Base-by-base conservation (phyloP, 192 early-diverging fungal species). In the Umbelopsis sp. region DNA sequence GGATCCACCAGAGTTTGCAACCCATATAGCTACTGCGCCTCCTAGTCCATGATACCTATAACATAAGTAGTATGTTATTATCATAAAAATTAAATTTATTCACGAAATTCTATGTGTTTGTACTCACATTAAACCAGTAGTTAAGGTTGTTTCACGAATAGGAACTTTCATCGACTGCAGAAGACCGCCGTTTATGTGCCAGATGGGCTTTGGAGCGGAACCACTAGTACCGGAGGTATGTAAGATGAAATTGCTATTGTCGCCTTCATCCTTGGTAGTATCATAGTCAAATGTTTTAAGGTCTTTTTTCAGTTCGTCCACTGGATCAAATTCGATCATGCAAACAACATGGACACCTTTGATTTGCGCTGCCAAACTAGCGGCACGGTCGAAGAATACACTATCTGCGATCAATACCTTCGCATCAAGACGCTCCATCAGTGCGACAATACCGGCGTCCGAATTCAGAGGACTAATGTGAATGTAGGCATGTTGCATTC, bases 191-290 rank as follows among this genome's bases (percentile, higher is more conserved):
- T 62, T 62, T 20, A 31, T 17, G 17, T 36, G 31, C 56, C 56
- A 62, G 17, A 62, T 62, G 3, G 56, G 56, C 17, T 62, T 62
- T 10, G 56, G 56, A 20, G 56, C 56, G 12, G 56, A 62, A 26
- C 56, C n/a, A 5, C 56, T 62, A 34, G 56, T 62, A 16, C 56
- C 56, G 12, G 56, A 62, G 26, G 56, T 62, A 62, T 62, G 56
- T 2, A 62, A 62, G 14, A 62, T 62, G 17, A 62, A 0, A 4
- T 10, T 16, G 14, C 56, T 36, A 34, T 62, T 32, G 4, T 17
- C 17, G 1, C 56, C 31, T 32, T 62, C 56, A 32, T 62, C 16
- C 31, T 32, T 34, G 17, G 24, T 29, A 14, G 0, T 29, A 62
- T 62, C 56, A 16, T 34, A 62, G 56, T 4, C 56, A n/a, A 62